Conservation (phyloP, 2,329 filamentous ascomycete species). For the Cordyceps cicadae region DNA sequence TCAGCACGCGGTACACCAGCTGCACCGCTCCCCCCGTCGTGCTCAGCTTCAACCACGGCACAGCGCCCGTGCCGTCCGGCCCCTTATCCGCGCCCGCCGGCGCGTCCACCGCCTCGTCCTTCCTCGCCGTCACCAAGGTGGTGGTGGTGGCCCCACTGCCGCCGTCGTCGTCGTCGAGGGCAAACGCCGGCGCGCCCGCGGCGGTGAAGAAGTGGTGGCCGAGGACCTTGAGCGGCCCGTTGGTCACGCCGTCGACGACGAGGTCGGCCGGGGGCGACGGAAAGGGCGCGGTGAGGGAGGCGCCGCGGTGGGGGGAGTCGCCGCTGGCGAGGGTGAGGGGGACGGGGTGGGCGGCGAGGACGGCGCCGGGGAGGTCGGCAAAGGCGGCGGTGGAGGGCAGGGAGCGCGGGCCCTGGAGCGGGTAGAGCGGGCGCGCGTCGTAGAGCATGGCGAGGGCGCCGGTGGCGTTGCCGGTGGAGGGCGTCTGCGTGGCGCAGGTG, state of each 20-base stretch:
- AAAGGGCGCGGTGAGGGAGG: constrained; percentile 39
- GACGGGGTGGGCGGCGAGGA: constrained; percentile 33
- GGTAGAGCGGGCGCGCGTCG: constrained; percentile 47
- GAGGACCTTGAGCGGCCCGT: constrained; percentile 36
- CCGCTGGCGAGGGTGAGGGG: constrained; percentile 40
- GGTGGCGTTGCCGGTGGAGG: constrained; percentile 26
- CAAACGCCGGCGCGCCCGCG: constrained; percentile 49
- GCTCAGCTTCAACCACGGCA: constrained; percentile 45
- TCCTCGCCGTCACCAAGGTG: constrained; percentile 37
- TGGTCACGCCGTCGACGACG: constrained; percentile 27
- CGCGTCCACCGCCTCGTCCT: constrained; percentile 41
- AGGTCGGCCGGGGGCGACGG: constrained; percentile 32
- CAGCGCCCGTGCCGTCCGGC: constrained; percentile 40
- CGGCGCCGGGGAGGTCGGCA: constrained; percentile 29
- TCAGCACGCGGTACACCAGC: constrained; percentile 47
- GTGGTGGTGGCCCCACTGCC: no score
- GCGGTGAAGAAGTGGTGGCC: constrained; percentile 62
- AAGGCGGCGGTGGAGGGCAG: constrained; percentile 30
- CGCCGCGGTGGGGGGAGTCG: constrained; percentile 28
- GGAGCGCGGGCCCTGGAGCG: constrained; percentile 30
- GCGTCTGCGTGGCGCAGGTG: constrained; percentile 41
- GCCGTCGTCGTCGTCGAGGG: constrained; percentile 36
- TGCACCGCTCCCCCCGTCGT: constrained; percentile 29
- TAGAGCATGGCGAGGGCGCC: constrained; percentile 55
- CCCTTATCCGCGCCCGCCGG: constrained; percentile 41